phyloP scores from a whole-genome alignment of 2,329 filamentous ascomycete genomes.

The Xylaria sp. region DNA sequence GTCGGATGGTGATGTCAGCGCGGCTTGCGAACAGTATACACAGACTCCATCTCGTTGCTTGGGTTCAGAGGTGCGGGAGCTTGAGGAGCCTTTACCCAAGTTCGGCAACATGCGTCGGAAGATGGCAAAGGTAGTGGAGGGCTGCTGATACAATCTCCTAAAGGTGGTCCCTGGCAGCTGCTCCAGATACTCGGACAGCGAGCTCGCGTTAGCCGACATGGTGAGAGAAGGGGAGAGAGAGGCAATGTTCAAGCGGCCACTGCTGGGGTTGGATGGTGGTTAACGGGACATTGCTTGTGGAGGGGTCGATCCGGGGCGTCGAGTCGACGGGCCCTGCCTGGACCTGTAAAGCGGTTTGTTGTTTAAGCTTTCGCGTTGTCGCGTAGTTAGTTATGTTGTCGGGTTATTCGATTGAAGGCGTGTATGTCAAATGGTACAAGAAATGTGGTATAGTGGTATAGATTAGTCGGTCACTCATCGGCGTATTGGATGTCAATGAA shows the following conservation, averaged over 20 bases:
- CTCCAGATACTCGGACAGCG: constrained; percentile 89
- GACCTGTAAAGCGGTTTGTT: neutral
- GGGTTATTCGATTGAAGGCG: no score
- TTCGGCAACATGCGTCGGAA: constrained; percentile 97
- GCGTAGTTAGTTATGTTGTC: no score
- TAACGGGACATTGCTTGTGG: constrained; percentile 18
- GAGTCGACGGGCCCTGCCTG: neutral
- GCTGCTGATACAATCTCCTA: constrained; percentile 90
- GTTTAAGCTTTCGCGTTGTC: no score
- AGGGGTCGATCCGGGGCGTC: neutral
- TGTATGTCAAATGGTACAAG: neutral
- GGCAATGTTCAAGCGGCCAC: constrained; percentile 19
- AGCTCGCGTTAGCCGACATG: constrained; percentile 44
- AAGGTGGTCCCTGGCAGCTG: constrained; percentile 88
- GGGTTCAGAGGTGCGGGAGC: neutral
- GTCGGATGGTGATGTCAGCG: constrained; percentile 17
- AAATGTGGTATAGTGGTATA: no score
- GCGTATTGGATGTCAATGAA: neutral
- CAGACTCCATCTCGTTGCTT: neutral
- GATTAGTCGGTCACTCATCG: no score
- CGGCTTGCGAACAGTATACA: neutral
- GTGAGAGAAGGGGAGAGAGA: neutral
- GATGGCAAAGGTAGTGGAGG: constrained; percentile 91
- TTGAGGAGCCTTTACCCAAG: constrained; percentile 64
- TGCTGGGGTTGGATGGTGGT: constrained; percentile 13